phyloP scores from a whole-genome alignment of 768 basidiomycete genomes.

The Calocybe cyanea region DNA sequence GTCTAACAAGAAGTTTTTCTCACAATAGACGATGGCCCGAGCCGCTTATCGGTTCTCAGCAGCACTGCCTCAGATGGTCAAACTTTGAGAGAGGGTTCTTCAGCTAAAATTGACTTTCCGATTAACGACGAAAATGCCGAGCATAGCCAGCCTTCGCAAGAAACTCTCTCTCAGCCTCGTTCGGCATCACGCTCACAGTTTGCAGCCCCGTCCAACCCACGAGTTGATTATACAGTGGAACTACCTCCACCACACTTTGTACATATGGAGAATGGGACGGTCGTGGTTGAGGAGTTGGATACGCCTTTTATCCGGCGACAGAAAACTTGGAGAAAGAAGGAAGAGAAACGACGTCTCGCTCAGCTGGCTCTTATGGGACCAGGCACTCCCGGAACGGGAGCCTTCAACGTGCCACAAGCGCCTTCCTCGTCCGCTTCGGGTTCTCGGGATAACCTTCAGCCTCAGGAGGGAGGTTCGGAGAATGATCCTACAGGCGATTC shows the following conservation, averaged over 20 bases:
- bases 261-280: slow-evolving; percentile 37
- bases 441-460: too few species aligned
- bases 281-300: slow-evolving; percentile 70
- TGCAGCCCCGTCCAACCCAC: background rate
- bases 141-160: background rate
- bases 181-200: background rate
- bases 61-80: slow-evolving; percentile 45
- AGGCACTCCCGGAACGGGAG: background rate
- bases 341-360: slow-evolving; percentile 17
- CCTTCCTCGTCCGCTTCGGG: too few species aligned
- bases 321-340: slow-evolving; percentile 48
- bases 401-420: background rate
- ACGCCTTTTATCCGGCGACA: slow-evolving; percentile 64
- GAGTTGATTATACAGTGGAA: background rate
- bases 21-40: slow-evolving; percentile 32
- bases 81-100: slow-evolving; percentile 24
- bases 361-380: background rate
- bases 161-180: background rate
- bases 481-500: too few species aligned
- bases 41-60: slow-evolving; percentile 43
- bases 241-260: slow-evolving; percentile 21
- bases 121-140: slow-evolving; percentile 2
- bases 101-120: slow-evolving; percentile 18
- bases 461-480: too few species aligned
- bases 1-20: background rate